Base-by-base conservation (phyloP, 2,329 filamentous ascomycete species). In the Metarhizium guizhouense region DNA sequence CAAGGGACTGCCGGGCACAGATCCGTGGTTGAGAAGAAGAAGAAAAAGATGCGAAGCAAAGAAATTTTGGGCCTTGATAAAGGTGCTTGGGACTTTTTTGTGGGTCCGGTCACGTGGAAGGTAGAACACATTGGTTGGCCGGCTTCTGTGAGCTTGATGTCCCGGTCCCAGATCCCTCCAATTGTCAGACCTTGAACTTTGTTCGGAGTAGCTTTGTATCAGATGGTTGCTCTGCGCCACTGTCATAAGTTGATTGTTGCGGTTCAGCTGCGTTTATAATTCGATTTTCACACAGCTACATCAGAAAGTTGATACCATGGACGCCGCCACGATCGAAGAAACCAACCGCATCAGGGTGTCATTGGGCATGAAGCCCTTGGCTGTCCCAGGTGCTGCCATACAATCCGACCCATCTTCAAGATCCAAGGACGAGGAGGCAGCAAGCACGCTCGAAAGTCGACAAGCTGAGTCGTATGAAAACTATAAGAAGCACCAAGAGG, bases 301-400 rank as follows among this genome's bases (percentile, higher is more conserved):
- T 8, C 8, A 38, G 3, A 25, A 13, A 7, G 3, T 16, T 40
- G 14, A 40, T 53, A 58, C 52, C 48, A 84, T 84, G 76, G 83
- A 86, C 69, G 77, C 84, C 64, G 83, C 89, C 48, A 86, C 88
- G 32, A 92, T 97, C 67, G 89, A 95, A 72, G 91, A 96, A 79
- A 90, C 90, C 62, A 97, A 97, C 76, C 88, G 92, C 68, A 87
- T 96, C 66, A 90, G 93, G 65, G 79, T 86, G 64, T 90, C 90
- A 52, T 84, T 96, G 75, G 93, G 93, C 67, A 84, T 96, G 77
- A 90, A 93, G 68, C 92, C 91, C 30, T 76, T 97, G 65, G 90
- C 91, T 29, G 88, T 95, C 11, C 88, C 92, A 30, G 89, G 89
- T 61, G 54, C 62, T 8, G 57, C 64, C 16, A 60, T 76, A 53